These are phyloP conservation scores for Trichoderma orchidacearum DNA, from an alignment of 495 filamentous ascomycete species.

Conservation along the genomic window DNA sequence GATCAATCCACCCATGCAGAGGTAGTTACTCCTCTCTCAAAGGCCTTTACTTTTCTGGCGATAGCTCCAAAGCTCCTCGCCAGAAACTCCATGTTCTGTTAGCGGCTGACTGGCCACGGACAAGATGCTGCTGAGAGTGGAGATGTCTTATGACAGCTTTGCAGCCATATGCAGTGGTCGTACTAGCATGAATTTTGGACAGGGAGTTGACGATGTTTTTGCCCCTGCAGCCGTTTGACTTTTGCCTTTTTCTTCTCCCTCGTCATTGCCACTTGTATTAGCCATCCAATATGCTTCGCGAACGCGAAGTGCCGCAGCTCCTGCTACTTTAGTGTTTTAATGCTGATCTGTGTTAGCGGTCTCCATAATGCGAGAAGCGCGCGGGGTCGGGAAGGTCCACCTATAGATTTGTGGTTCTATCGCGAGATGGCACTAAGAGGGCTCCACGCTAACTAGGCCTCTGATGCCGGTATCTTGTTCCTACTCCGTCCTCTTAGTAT, in stretches of 20 bases:
- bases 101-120: not conserved
- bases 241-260: not conserved
- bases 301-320: not conserved
- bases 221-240: not conserved
- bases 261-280: not conserved
- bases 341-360: not conserved
- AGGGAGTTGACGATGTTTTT: not conserved
- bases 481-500: no score
- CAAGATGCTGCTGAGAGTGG: not conserved
- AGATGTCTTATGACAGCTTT: not conserved
- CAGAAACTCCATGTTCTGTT: not conserved
- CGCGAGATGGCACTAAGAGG: not conserved
- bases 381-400: not conserved
- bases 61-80: not conserved
- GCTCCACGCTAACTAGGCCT: not conserved
- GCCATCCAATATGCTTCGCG: not conserved
- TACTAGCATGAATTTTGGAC: no score
- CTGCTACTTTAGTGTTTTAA: not conserved
- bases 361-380: not conserved
- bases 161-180: no score
- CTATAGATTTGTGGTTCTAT: not conserved
- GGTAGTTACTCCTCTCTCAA: not conserved
- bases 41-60: not conserved
- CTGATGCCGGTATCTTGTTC: no score
- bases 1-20: not conserved